phyloP scores from a whole-genome alignment of 2,329 filamentous ascomycete genomes.

The Calcarisporium arbuscula region DNA sequence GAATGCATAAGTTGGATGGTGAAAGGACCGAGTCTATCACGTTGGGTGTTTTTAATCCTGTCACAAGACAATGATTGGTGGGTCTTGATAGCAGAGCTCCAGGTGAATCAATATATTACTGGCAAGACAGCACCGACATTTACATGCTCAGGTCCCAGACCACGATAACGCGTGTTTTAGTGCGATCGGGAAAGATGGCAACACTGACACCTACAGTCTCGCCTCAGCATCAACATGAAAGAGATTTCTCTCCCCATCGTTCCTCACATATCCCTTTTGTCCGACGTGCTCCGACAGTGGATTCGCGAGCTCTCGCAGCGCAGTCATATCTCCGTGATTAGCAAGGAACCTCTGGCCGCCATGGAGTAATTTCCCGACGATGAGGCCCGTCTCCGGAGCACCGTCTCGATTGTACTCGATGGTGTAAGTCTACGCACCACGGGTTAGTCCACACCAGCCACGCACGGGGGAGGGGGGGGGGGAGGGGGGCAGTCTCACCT shows the following conservation, averaged over 20 bases:
- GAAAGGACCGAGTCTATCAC: no score
- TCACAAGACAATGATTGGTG: no score
- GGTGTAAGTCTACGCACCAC: conserved; percentile 20
- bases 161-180: no score
- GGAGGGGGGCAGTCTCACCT: no score
- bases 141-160: no score
- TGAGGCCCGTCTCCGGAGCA: conserved; percentile 11
- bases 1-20: no score
- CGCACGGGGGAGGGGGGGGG: not conserved
- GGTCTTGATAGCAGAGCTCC: no score
- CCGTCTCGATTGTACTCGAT: conserved; percentile 21
- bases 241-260: conserved; percentile 11
- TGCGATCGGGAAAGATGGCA: no score
- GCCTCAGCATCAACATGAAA: conserved; percentile 11
- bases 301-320: conserved; percentile 11
- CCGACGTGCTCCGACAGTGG: conserved; percentile 14
- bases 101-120: no score
- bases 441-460: not conserved
- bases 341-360: conserved; percentile 19
- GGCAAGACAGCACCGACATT: no score
- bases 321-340: conserved; percentile 18
- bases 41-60: no score
- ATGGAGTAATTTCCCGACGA: conserved; percentile 14
- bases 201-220: no score
- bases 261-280: conserved; percentile 7